These are phyloP conservation scores for Albatrellus sp. DNA, from an alignment of 1,284 basidiomycete species.

Conservation along the genomic window DNA sequence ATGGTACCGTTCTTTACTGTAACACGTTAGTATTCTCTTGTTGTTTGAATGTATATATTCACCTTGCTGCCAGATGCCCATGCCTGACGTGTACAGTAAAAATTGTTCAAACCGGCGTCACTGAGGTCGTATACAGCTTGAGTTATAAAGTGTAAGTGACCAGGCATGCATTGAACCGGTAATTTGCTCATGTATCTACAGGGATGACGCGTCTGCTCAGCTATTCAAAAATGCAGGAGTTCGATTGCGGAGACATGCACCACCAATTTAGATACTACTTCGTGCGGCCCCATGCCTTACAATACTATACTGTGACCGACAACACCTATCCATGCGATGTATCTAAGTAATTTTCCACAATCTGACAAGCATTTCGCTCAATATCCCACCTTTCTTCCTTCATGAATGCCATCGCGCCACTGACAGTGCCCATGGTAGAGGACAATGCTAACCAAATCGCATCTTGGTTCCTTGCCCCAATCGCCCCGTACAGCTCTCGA, in stretches of 20 bases:
- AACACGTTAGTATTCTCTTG: constrained; percentile 44
- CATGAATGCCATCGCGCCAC: constrained; percentile 37
- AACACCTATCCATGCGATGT: neutral
- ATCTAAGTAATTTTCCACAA: constrained; percentile 15
- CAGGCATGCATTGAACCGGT: constrained; percentile 3
- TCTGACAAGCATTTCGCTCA: constrained; percentile 31
- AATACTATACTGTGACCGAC: too few species aligned
- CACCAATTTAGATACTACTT: constrained; percentile 11
- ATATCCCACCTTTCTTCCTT: constrained; percentile 50
- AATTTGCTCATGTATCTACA: constrained; percentile 17
- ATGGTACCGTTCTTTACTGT: constrained; percentile 84
- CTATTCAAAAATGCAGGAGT: constrained; percentile 75
- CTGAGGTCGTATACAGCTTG: constrained; percentile 90
- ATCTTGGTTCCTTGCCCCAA: constrained; percentile 58
- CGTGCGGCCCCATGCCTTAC: too few species aligned
- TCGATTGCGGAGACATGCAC: constrained; percentile 53
- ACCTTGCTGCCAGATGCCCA: constrained; percentile 68
- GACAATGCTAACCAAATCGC: constrained; percentile 70
- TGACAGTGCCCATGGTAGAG: constrained; percentile 35
- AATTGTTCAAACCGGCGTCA: constrained; percentile 91
- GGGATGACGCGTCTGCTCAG: constrained; percentile 70
- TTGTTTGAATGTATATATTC: neutral
- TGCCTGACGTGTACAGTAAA: constrained; percentile 95
- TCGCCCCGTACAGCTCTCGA: constrained; percentile 47
- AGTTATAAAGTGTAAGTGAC: constrained; percentile 82